A percentile compares a stretch with the other conserved stretches of the same genome.
phyloP scores from a whole-genome alignment of 352 stramenopile species.

The Pythium aristosporum region DNA sequence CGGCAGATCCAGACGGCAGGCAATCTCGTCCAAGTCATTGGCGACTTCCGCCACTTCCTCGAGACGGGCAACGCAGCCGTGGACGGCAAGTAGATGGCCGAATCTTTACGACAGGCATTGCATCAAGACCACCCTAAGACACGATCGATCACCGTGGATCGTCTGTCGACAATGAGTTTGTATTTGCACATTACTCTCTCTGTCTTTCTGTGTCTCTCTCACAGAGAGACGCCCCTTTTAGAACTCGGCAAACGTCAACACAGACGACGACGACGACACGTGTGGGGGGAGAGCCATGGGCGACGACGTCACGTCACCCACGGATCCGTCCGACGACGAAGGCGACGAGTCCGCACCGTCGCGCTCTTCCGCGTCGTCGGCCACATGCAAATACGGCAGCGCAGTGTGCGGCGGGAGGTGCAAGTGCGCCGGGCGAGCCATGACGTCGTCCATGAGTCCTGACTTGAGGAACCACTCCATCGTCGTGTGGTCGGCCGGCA shows the following conservation, averaged over 20 bases:
- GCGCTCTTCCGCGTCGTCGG: constrained; percentile 44
- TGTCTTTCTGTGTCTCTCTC: not conserved
- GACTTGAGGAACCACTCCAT: constrained; percentile 69
- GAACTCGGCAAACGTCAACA: constrained; percentile 40
- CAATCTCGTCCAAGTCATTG: constrained; percentile 80
- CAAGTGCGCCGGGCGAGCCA: constrained; percentile 1
- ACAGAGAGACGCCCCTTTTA: constrained; percentile 13
- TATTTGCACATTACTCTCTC: not conserved
- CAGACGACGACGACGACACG: constrained; percentile 2
- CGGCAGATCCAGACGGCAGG: constrained; percentile 84
- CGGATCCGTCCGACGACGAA: constrained; percentile 36
- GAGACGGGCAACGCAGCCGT: constrained; percentile 43
- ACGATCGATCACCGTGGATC: too few relatives aligned
- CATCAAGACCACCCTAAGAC: too few relatives aligned
- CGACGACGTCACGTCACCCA: constrained; percentile 32
- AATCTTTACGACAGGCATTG: not conserved
- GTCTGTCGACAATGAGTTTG: not conserved
- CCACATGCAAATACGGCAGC: constrained; percentile 50
- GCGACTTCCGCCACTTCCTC: constrained; percentile 81
- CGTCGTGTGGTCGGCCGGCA: constrained; percentile 34
- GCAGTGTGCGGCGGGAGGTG: constrained; percentile 17
- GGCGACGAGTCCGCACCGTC: constrained; percentile 29
- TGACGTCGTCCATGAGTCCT: constrained; percentile 43
- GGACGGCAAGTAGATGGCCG: constrained; percentile 16
- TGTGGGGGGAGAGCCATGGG: not conserved